Evolutionary conservation across 2,329 filamentous ascomycete genomes (phyloP).

Genomic region (Nigrospora osmanthi): DNA sequence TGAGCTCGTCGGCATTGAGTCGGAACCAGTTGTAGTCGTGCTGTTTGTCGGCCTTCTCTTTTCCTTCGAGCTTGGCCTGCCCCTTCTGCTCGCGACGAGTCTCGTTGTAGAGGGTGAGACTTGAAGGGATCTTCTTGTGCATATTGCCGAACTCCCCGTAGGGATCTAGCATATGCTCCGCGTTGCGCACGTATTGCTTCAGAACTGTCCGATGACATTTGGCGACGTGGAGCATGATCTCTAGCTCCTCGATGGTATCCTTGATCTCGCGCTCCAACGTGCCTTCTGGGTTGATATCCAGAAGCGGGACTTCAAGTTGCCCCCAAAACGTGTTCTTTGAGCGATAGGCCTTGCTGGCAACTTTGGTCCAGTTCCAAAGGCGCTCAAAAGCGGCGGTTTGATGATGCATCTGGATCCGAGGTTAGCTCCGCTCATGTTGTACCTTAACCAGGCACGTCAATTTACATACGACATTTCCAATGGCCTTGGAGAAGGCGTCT

Average conservation of each 20-base stretch:
- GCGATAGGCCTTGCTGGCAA: constrained; percentile 12
- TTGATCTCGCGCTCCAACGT: constrained; percentile 34
- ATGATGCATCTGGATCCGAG: constrained; percentile 21
- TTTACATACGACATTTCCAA: constrained; percentile 28
- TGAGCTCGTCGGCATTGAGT: constrained; percentile 16
- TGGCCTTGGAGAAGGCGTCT: constrained; percentile 32
- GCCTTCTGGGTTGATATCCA: constrained; percentile 34
- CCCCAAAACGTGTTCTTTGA: constrained; percentile 10
- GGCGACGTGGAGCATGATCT: constrained; percentile 34
- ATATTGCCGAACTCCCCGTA: constrained; percentile 9
- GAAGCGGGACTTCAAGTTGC: constrained; percentile 18
- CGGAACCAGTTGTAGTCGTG: constrained; percentile 17
- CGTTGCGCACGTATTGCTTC: constrained; percentile 16
- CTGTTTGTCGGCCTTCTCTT: background rate
- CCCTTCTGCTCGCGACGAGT: background rate
- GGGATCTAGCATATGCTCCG: constrained; percentile 12
- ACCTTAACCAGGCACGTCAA: background rate
- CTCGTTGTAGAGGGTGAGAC: background rate
- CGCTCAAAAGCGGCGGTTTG: constrained; percentile 28
- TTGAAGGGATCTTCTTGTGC: background rate
- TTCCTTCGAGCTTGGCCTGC: background rate
- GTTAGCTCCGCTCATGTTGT: background rate
- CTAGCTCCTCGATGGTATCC: constrained; percentile 38
- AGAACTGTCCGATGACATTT: constrained; percentile 25
- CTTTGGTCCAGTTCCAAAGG: constrained; percentile 26